Evolutionary conservation across 2,329 filamentous ascomycete species (phyloP).

Genomic region (Fusarium newnesense): DNA sequence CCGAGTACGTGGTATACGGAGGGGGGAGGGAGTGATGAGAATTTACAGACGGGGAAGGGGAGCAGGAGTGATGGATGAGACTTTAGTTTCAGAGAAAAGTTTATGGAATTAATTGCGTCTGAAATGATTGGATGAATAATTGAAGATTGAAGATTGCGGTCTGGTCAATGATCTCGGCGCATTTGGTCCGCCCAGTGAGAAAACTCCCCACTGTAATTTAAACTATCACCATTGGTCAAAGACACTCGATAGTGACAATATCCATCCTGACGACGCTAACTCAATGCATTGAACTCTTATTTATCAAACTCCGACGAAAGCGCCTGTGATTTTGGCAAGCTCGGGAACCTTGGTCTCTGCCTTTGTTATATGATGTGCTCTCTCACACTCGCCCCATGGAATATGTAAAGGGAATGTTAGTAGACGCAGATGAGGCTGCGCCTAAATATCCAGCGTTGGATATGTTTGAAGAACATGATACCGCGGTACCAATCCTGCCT

Average conservation of each 20-base stretch:
- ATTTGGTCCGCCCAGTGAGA: too few species aligned
- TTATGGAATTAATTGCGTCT: too few species aligned
- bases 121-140: too few species aligned
- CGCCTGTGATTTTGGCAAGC: not conserved
- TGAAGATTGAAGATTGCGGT: too few species aligned
- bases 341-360: not conserved
- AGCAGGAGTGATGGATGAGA: not conserved
- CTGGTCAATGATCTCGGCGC: too few species aligned
- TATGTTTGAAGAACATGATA: too few species aligned
- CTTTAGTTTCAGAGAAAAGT: not conserved
- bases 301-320: accelerated
- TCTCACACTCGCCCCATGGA: not conserved
- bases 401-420: too few species aligned
- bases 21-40: not conserved
- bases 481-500: too few species aligned
- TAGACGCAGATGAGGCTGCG: not conserved
- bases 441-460: too few species aligned
- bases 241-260: accelerated
- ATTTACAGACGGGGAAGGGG: not conserved
- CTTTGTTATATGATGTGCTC: accelerated
- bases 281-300: not conserved
- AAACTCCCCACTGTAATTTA: too few species aligned
- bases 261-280: not conserved
- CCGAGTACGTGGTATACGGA: conserved; percentile 17
- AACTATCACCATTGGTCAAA: too few species aligned